Evolutionary conservation across 352 stramenopile species (phyloP), one percentile per base, ranked within the genome.

Genomic region (Pythium aquatile): DNA sequence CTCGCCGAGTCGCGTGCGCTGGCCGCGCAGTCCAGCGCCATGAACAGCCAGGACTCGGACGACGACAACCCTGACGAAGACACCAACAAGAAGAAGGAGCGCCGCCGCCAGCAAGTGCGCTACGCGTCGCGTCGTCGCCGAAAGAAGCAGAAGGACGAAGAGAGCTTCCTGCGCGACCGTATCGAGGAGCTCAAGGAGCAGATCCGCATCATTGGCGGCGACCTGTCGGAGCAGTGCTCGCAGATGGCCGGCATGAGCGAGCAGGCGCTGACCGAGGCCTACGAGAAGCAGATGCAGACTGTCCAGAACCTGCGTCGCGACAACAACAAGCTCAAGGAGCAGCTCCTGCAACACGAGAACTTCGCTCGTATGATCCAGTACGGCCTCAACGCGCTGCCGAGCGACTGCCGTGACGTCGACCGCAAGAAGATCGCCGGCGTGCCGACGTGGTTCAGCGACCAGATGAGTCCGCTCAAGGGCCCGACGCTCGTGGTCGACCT

Each of bases 321-420:
- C 73, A 91, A 93, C 78, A 88, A 91, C 68, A 87, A 90, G 72
- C 70, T 91, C 46, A 91, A 91, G 71, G 83, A 90, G 61, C 81
- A 91, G 69, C 52, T 93, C 30, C 47, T 90, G 63, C 85, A 91
- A 60, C 85, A 93, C 70, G 85, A 93, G 69, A 89, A 91, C 69
- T 93, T 91, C 68, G 85, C 83, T 32, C 79, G 85, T 33, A 88
- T 91, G 81, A 90, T 93, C 65, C 85, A 93, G 75, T 88, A 90
- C 59, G 85, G 85, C 26, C 74, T 93, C 40, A 90, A 92, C 53
- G 79, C 81, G 44, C 65, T 92, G 54, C 83, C 83, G 30, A 90
- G 79, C 62, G 83, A 92, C 68, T 90, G 81, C 58, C 79, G 81
- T 10, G 83, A 90, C 63, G 79, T 87, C 32, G 81, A 92, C 58